Evolutionary conservation across 2,329 filamentous ascomycete genomes (phyloP).

Genomic region (Trichoderma afroharzianum): DNA sequence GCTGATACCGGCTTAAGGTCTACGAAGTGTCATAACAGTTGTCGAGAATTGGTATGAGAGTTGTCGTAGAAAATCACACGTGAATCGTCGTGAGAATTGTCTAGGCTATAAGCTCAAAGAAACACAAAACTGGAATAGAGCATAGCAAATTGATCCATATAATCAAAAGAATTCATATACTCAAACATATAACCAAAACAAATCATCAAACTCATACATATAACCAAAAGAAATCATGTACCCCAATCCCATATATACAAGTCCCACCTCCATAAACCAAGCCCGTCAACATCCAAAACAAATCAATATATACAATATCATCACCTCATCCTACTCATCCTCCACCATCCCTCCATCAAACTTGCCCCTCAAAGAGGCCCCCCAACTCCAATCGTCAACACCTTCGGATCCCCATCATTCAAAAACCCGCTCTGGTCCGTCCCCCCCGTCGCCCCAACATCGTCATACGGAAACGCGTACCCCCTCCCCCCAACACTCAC

Average conservation of each 20-base stretch:
- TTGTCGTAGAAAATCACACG: not conserved
- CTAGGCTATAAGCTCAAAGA: not conserved
- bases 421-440: constrained; percentile 61
- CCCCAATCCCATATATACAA: not conserved
- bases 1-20: not conserved
- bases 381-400: constrained; percentile 56
- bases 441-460: constrained; percentile 55
- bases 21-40: not conserved
- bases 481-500: constrained; percentile 56
- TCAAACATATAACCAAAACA: not conserved
- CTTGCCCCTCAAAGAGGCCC: constrained; percentile 26
- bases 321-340: not conserved
- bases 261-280: not conserved
- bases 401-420: constrained; percentile 51
- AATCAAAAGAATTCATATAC: not conserved
- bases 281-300: not conserved
- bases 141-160: not conserved
- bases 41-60: too few species aligned
- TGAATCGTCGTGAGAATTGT: not conserved
- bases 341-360: too few species aligned
- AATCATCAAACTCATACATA: too few species aligned
- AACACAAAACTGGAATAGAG: not conserved
- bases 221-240: not conserved
- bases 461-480: constrained; percentile 71
- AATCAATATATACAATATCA: not conserved